Base-by-base conservation (phyloP, 1,284 basidiomycete genomes). In the Tetrapyrgos nigripes region DNA sequence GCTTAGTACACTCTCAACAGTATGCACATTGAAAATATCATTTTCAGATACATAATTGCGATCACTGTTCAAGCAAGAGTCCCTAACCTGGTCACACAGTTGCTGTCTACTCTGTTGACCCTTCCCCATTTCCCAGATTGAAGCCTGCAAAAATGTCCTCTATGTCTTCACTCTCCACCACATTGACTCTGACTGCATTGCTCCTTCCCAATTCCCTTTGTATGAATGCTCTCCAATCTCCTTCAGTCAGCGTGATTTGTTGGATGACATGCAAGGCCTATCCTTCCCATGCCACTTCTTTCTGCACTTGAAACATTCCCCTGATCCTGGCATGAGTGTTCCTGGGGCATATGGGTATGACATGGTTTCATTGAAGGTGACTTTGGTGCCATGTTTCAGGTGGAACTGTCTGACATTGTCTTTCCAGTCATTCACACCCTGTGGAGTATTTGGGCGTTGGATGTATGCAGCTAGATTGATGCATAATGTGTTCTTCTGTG, bases 11-110 rank as follows among this genome's bases (percentile, higher is more conserved):
- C 17, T 17, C 8, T 45, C 46, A 45, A 33, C 54, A n/a, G 33
- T 62, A 43, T 37, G 63, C 13, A 49, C 23, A 14, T 56, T 50
- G 33, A 57, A 11, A 26, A 58, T 50, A 49, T 57, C 19, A 17
- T 40, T 11, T 40, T 9, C 37, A 40, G 17, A n/a, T 8, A 33
- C 14, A 33, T 14, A 33, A 8, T 8, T 8, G 14, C 31, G 37
- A 9, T 40, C 37, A 17, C 14, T 40, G 6, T n/a, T 33, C 31
- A 33, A 33, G 37, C 13, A 40, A 40, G 28, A 24, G 24, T 21
- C 48, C 27, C 14, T 50, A 11, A n/a, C 47, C 26, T 6, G 50
- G 33, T 52, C 50, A 9, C 37, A 40, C 50, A 19, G 50, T 52
- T 37, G 50, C 50, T 21, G 35, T 40, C 24, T 52, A 52, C 17